Base-by-base conservation (phyloP, 164 flowering plant species). In the Macadamia tetraphylla region DNA sequence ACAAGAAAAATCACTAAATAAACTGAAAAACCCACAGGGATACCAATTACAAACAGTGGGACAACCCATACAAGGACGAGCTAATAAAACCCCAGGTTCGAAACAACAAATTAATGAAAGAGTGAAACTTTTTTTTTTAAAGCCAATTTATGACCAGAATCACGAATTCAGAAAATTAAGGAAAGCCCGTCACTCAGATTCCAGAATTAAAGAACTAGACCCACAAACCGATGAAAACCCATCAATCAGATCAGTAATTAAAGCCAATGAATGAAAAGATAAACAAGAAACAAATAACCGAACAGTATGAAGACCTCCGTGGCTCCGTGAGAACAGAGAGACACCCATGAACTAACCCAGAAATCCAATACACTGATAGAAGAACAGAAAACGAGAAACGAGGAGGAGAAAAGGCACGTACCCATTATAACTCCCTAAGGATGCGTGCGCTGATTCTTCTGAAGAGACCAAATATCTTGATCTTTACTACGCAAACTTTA, bases 391-490 rank as follows among this genome's bases (percentile, higher is more conserved):
- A 17, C n/a, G 43, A 15, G 13, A 15, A 14, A 55, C 18, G 29
- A n/a, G 32, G 42, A 55, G 14, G 14, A 67, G 29, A 32, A 6
- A 35, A 5, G 59, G 17, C 30, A 65, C 83, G 31, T 80, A 85
- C 88, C 81, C 85, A 85, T 85, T 65, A 35, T 64, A 58, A 58
- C 63, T 73, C 62, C 72, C 40, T 18, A 64, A 74, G 49, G 58
- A 70, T 29, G 70, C n/a, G 65, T 68, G 68, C 23, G 23, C 23
- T 23, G 23, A 23, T 23, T 23, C 23, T 23, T 66, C 59, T 67
- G 48, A 43, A 46, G 12, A 61, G 30, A 58, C 29, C 29, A 11
- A 51, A 23, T 58, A 8, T 60, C 43, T 67, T 60, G 70, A 70
- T 73, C 68, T 29, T 68, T 66, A 65, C 58, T 40, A 64, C 10